Evolutionary conservation across 768 basidiomycete species (phyloP).

Genomic region (Mycena alexandri): DNA sequence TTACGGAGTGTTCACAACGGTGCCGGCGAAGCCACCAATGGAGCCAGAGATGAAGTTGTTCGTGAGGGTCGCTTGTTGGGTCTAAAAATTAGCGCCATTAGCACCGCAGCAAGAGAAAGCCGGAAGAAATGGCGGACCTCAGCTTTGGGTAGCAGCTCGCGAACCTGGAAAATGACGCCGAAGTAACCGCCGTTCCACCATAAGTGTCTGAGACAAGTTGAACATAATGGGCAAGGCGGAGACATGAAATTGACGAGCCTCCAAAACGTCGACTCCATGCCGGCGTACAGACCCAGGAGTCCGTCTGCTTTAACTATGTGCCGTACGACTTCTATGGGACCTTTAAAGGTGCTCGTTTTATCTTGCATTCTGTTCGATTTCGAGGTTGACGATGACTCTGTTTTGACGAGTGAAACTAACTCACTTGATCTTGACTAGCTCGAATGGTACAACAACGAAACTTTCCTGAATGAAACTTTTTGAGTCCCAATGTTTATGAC

Average conservation of each 20-base stretch:
- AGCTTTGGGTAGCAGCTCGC: slow-evolving; percentile 83
- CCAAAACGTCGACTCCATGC: slow-evolving; percentile 99
- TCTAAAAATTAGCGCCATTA: slow-evolving; percentile 51
- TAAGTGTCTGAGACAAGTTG: slow-evolving; percentile 65
- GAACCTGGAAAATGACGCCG: slow-evolving; percentile 90
- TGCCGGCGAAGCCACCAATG: slow-evolving; percentile 92
- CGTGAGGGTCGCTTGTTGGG: slow-evolving; percentile 74
- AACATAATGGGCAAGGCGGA: slow-evolving; percentile 12
- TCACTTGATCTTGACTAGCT: slow-evolving; percentile 91
- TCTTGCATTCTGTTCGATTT: slow-evolving; percentile 79
- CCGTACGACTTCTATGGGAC: slow-evolving; percentile 92
- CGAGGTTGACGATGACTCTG: slow-evolving; percentile 1
- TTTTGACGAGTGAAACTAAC: slow-evolving; percentile 24
- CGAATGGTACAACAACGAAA: slow-evolving; percentile 96
- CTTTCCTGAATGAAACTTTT: slow-evolving; percentile 68
- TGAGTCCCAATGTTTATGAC: not conserved
- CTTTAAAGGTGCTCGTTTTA: slow-evolving; percentile 89
- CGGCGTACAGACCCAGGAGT: slow-evolving; percentile 86
- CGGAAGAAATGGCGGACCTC: slow-evolving; percentile 62
- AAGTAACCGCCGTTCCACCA: slow-evolving; percentile 99
- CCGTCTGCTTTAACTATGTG: slow-evolving; percentile 85
- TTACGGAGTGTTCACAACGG: slow-evolving; percentile 92
- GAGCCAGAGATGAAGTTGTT: slow-evolving; percentile 96
- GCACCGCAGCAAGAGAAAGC: not conserved
- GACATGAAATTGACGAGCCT: slow-evolving; percentile 62